These are phyloP conservation scores for Ustilaginoidea virens DNA, from an alignment of 2,329 filamentous ascomycete genomes.

Conservation along the genomic window DNA sequence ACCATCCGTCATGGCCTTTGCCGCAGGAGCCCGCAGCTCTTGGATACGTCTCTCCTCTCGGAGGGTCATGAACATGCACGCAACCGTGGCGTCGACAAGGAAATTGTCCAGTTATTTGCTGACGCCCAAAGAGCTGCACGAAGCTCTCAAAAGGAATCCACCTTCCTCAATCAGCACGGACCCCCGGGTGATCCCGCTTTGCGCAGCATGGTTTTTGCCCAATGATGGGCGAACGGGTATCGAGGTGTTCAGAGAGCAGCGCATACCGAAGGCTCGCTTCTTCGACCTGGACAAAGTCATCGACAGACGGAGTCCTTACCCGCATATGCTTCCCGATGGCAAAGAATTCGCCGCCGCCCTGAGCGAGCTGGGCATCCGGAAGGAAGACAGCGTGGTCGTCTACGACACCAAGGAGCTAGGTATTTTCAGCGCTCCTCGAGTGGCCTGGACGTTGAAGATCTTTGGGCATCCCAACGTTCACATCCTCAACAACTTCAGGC, in stretches of 20 bases:
- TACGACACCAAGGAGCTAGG: conserved; percentile 87
- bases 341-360: conserved; percentile 76
- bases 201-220: conserved; percentile 90
- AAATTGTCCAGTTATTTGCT: conserved; percentile 71
- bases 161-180: conserved; percentile 65
- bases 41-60: conserved; percentile 24
- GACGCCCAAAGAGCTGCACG: conserved; percentile 64
- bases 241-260: conserved; percentile 64
- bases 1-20: conserved; percentile 23
- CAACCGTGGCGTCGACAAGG: conserved; percentile 13
- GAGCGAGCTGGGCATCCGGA: conserved; percentile 72
- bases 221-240: conserved; percentile 76
- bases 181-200: conserved; percentile 74
- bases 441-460: conserved; percentile 81
- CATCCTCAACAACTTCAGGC: conserved; percentile 84
- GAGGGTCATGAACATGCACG: conserved; percentile 15
- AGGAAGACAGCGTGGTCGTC: conserved; percentile 81
- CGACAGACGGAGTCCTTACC: conserved; percentile 76
- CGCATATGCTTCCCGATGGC: conserved; percentile 84
- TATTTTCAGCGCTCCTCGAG: conserved; percentile 85
- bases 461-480: conserved; percentile 87
- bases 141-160: conserved; percentile 70
- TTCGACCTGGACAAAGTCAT: conserved; percentile 91
- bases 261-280: conserved; percentile 83
- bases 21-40: conserved; percentile 25